Evolutionary conservation across 2,329 filamentous ascomycete genomes (phyloP).

Genomic region (Colletotrichum sp.): DNA sequence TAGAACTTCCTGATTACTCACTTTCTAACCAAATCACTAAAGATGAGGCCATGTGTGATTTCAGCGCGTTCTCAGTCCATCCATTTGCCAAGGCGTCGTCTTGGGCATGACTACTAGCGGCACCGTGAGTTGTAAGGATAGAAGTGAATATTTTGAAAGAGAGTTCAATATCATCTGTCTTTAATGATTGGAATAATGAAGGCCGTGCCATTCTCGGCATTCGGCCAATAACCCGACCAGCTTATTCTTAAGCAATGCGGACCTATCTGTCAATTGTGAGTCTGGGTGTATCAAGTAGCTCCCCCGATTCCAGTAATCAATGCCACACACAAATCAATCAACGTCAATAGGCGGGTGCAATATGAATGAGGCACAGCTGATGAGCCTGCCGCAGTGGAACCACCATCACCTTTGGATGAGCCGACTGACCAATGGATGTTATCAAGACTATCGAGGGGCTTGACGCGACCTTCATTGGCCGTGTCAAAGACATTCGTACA

Average conservation of each 20-base stretch:
- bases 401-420: background rate
- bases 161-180: background rate
- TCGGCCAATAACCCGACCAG: background rate
- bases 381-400: background rate
- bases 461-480: background rate
- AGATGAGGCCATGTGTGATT: background rate
- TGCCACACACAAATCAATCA: background rate
- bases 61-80: background rate
- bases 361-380: background rate
- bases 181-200: background rate
- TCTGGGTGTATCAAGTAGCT: background rate
- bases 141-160: background rate
- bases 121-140: background rate
- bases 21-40: background rate
- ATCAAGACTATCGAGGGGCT: background rate
- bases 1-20: accelerated
- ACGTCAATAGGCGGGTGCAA: background rate
- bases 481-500: background rate
- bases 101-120: background rate
- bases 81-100: background rate
- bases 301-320: background rate
- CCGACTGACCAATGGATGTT: background rate
- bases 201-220: background rate
- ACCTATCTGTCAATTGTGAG: background rate
- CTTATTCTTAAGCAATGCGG: background rate